Evolutionary conservation across 805 yeast species (phyloP), one percentile per base, ranked within the genome.

Genomic region (Lachancea lanzarotensis): DNA sequence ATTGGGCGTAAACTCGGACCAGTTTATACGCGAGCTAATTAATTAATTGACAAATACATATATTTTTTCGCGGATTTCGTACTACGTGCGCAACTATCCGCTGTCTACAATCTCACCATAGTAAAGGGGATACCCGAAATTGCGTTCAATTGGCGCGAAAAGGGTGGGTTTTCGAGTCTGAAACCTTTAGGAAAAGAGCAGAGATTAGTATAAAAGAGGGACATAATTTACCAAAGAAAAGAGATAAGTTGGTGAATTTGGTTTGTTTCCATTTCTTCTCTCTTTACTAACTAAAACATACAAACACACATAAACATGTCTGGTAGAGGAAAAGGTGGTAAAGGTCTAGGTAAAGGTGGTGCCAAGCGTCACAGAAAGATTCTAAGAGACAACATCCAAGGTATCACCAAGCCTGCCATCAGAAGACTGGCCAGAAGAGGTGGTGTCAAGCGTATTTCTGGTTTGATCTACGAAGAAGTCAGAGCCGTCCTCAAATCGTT

Each of bases 371-470:
- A 90, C 89, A 87, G 98, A 82, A 90, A 89, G 86, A 86, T 91
- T 74, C 79, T 89, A 61, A 89, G 98, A 80, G 98, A 91, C 74
- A 91, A 91, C 91, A 90, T 91, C 61, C 96, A 89, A 77, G 98
- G 98, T 79, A 90, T 90, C 70, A 90, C 98, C 54, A 90, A 90
- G 83, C 98, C 98, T 71, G 98, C 98, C 69, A 90, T 90, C 71
- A 88, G 98, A 80, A 90, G 98, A 86, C 84, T 90, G 65, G 98
- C 98, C 47, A 90, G 98, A 83, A 88, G 98, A 86, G 98, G 98
- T 78, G 98, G 98, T 89, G 98, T 90, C 69, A 90, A 90, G 84
- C 95, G 98, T 85, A 90, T 90, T 66, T 90, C 97, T 54, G 97
- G 96, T 71, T 78, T 89, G 70, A 91, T 90, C 71, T 90, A 90